Evolutionary conservation across 2,329 filamentous ascomycete genomes (phyloP).

Genomic region (Lasiodiplodia citricola): DNA sequence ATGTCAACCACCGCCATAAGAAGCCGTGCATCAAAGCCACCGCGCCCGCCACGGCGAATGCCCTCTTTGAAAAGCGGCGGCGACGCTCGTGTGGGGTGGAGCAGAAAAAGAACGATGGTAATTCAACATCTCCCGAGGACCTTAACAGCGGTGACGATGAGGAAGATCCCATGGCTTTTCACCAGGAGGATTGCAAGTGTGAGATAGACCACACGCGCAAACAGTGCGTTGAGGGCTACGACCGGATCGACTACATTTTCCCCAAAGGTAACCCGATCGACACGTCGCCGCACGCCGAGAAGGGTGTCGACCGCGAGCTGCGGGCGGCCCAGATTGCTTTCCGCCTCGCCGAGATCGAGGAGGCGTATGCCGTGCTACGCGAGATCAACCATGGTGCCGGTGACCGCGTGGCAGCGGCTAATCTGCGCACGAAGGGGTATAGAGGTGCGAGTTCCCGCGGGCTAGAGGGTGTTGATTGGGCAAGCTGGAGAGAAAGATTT

Average conservation of each 20-base stretch:
- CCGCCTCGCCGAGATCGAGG: conserved; percentile 67
- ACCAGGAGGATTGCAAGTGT: conserved; percentile 40
- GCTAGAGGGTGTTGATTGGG: conserved; percentile 62
- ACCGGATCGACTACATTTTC: conserved; percentile 67
- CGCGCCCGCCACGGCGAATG: not conserved
- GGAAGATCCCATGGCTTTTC: not conserved
- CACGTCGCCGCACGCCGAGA: conserved; percentile 59
- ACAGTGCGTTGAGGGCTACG: conserved; percentile 48
- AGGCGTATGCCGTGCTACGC: conserved; percentile 63
- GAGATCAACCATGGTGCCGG: conserved; percentile 62
- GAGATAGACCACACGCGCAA: conserved; percentile 46
- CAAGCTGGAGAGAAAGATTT: conserved; percentile 61
- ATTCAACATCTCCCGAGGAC: not conserved
- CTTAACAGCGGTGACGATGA: not conserved
- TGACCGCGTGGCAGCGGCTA: conserved; percentile 55
- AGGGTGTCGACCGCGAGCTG: conserved; percentile 65
- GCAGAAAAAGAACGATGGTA: not conserved
- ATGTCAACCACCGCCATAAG: conserved; percentile 61
- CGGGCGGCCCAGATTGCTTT: conserved; percentile 67
- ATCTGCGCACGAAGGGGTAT: conserved; percentile 63
- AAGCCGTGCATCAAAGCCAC: conserved; percentile 29
- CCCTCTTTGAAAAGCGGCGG: not conserved
- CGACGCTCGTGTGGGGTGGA: not conserved
- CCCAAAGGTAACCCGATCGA: conserved; percentile 58
- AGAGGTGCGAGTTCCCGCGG: conserved; percentile 65